phyloP scores from a whole-genome alignment of 2,329 filamentous ascomycete species.

The Calonectria montana region DNA sequence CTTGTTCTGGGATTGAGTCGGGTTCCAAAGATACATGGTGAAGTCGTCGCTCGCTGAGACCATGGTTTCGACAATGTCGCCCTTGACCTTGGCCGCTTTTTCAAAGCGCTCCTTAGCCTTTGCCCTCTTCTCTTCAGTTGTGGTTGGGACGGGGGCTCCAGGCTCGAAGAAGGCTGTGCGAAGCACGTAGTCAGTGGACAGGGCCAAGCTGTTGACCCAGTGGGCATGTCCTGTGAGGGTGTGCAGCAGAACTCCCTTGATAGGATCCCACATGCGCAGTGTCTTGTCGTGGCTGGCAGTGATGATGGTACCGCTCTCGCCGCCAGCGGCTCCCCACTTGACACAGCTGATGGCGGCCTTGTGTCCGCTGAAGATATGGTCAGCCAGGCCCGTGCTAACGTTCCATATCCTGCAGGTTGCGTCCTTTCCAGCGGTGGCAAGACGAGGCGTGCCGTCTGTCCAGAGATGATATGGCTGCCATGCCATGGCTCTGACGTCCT shows the following conservation, averaged over 20 bases:
- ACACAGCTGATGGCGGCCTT: not conserved
- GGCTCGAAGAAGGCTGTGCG: not conserved
- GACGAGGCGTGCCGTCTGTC: not conserved
- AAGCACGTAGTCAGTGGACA: not conserved
- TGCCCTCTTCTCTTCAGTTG: not conserved
- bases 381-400: not conserved
- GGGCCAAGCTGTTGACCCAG: not conserved
- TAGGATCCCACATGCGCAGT: not conserved
- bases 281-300: not conserved
- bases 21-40: slow-evolving; percentile 2
- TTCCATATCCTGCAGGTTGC: not conserved
- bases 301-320: not conserved
- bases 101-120: not conserved
- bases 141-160: not conserved
- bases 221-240: not conserved
- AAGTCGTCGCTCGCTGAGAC: not conserved
- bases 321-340: not conserved
- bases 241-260: not conserved
- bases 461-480: not conserved
- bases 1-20: not conserved
- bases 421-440: not conserved
- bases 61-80: not conserved
- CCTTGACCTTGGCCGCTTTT: not conserved
- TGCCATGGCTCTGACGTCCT: not conserved
- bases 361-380: not conserved